A percentile compares a stretch with the other conserved stretches of the same genome.
These are phyloP conservation scores for Sclerospora graminicola DNA, from an alignment of 352 stramenopile species.

Conservation along the genomic window DNA sequence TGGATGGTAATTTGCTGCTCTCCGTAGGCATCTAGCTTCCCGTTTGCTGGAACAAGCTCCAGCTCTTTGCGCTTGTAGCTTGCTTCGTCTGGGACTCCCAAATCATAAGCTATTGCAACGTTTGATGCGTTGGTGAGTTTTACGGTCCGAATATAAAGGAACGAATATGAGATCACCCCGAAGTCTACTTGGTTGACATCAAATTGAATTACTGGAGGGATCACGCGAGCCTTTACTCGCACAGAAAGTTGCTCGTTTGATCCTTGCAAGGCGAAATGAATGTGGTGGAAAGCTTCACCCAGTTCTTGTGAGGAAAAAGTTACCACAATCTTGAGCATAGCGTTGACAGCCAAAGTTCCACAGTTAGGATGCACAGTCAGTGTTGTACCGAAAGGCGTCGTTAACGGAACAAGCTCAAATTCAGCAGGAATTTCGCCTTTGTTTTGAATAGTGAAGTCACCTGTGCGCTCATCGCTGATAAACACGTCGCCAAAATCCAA, in stretches of 20 bases:
- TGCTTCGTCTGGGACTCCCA: no score
- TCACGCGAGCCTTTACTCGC: conserved; percentile 87
- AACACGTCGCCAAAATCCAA: conserved; percentile 94
- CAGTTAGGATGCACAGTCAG: conserved; percentile 78
- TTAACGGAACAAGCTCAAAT: no score
- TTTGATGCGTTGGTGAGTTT: no score
- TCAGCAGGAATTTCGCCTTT: no score
- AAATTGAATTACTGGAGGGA: conserved; percentile 91
- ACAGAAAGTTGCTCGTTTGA: conserved; percentile 84
- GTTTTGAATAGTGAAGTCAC: conserved; percentile 90
- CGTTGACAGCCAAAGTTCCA: conserved; percentile 61
- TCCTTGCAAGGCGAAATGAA: conserved; percentile 81
- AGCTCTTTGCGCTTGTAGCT: conserved; percentile 90
- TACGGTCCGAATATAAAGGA: no score
- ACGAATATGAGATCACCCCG: no score
- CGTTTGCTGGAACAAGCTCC: conserved; percentile 58
- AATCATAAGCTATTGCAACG: no score
- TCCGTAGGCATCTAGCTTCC: conserved; percentile 72
- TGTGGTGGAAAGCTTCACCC: conserved; percentile 77
- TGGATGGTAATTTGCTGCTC: conserved; percentile 73
- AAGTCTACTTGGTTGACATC: conserved; percentile 88
- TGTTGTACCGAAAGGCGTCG: no score
- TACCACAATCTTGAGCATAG: conserved; percentile 77
- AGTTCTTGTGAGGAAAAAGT: conserved; percentile 84
- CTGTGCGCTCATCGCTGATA: conserved; percentile 81